Evolutionary conservation across 2,329 filamentous ascomycete genomes (phyloP), one percentile per base, ranked within the genome.

Genomic region (Colletotrichum liriopes): DNA sequence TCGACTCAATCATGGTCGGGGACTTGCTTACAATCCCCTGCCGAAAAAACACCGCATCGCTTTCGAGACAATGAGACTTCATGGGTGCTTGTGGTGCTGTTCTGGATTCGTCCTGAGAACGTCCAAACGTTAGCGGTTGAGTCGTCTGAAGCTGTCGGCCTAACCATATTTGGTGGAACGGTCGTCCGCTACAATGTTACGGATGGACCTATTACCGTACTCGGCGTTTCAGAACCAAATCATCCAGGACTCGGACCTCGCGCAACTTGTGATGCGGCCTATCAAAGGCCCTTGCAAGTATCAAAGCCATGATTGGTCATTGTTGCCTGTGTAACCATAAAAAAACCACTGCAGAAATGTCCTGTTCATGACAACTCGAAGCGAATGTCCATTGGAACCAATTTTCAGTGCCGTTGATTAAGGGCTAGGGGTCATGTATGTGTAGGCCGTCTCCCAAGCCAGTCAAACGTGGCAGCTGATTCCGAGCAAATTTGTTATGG

Each of bases 41-140:
- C 23, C 2, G 16, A 16, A 16, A 16, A 1, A 5, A 1, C 5
- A 2, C 5, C 14, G 3, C 23, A 16, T 29, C 5, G 1, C 23
- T 29, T 8, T 4, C 2, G 1, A 12, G 11, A 41, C 14, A 16
- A 6, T 1, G 26, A 51, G 5, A 3, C 47, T 23, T 29, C 7
- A 29, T 23, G 5, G 6, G 5, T 26, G 5, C 26, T 3, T 16
- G 26, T 51, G 1, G 12, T 29, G 2, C 23, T 7, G 12, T 26
- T 3, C 47, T 16, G 1, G 14, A 8, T 5, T 51, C 23, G 2
- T 2, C 3, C 47, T 14, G 7, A 6, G 5, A 7, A 29, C 14
- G 23, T 14, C 14, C 6, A 6, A 26, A 14, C 12, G 6, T 7
- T 12, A 16, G 5, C 1, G 12, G 12, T 18, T 16, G n/a, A 6